Evolutionary conservation across 345 rosid genomes (phyloP), one percentile per base, ranked within the genome.

Genomic region (Bruguiera sexangula): DNA sequence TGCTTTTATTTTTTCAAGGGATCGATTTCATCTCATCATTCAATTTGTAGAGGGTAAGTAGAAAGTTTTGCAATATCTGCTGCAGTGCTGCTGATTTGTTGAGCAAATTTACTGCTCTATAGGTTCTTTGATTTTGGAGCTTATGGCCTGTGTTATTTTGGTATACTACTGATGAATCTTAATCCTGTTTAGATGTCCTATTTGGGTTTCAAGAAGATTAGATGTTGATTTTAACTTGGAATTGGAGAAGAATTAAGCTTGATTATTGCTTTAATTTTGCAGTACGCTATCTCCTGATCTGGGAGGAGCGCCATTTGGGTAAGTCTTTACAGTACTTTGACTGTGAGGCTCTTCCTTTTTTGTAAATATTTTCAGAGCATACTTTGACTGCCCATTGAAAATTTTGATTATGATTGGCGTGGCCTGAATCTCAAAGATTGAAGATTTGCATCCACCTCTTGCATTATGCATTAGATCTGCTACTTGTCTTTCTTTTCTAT

Each of bases 261-360:
- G 60, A 50, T 71, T 39, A 43, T 69, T 68, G 63, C 53, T 69
- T 69, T 74, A 30, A 15, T 85, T 72, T 73, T 82, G 85, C 89
- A 93, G 98, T 72, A 90, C 98, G 13, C 61, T 92, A 63, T 85
- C 98, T 20, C 59, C 70, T 52, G 94, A 92, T 21, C 71, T 88
- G 72, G 82, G 85, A 29, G 98, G 98, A 67, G 88, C 96, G 22
- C 98, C 98, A 0, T 92, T 87, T 48, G 98, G 98, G 96, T 92
- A 79, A 77, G 62, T 57, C n/a, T 60, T 46, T 58, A 29, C 48
- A 0, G 61, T 67, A 31, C 22, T 51, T 32, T 62, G 22, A 2
- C 3, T 2, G 19, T 63, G 15, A 67, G 56, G 11, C 36, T 50
- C 29, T 57, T 29, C 22, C 46, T 58, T 10, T 11, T n/a, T 20